These are phyloP conservation scores for Ogataea kodamae DNA, from an alignment of 805 yeast species.

Conservation along the genomic window DNA sequence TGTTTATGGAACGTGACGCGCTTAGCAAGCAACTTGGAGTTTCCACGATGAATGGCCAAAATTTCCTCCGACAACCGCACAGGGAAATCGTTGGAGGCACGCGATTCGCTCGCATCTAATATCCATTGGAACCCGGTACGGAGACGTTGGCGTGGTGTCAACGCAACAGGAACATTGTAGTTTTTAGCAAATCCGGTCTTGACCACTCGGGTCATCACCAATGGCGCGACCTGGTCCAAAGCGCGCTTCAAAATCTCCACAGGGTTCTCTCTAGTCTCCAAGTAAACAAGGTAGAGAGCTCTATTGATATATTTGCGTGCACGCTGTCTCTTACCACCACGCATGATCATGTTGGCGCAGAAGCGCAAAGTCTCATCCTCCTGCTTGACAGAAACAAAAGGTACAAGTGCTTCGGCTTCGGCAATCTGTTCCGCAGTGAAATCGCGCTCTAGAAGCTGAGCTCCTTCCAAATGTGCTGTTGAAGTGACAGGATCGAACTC, in stretches of 20 bases:
- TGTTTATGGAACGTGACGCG: constrained; percentile 76
- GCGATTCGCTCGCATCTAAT: constrained; percentile 74
- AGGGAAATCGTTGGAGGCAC: constrained; percentile 75
- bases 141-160: constrained; percentile 75
- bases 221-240: constrained; percentile 79
- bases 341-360: constrained; percentile 85
- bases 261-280: constrained; percentile 76
- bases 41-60: constrained; percentile 70
- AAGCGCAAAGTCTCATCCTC: constrained; percentile 71
- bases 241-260: constrained; percentile 68
- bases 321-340: constrained; percentile 79
- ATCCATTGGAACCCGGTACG: constrained; percentile 91
- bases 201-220: constrained; percentile 71
- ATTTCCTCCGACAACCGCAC: constrained; percentile 93
- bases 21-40: constrained; percentile 80
- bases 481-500: constrained; percentile 22
- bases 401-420: constrained; percentile 49
- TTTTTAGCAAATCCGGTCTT: constrained; percentile 86
- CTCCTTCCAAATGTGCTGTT: constrained; percentile 16
- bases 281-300: constrained; percentile 76
- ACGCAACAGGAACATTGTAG: constrained; percentile 75
- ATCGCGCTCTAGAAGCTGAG: constrained; percentile 37
- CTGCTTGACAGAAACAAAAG: constrained; percentile 54
- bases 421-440: constrained; percentile 65
- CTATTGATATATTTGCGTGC: constrained; percentile 72